Conservation (phyloP, 164 flowering plant species). For the Dillenia suffruticosa region DNA sequence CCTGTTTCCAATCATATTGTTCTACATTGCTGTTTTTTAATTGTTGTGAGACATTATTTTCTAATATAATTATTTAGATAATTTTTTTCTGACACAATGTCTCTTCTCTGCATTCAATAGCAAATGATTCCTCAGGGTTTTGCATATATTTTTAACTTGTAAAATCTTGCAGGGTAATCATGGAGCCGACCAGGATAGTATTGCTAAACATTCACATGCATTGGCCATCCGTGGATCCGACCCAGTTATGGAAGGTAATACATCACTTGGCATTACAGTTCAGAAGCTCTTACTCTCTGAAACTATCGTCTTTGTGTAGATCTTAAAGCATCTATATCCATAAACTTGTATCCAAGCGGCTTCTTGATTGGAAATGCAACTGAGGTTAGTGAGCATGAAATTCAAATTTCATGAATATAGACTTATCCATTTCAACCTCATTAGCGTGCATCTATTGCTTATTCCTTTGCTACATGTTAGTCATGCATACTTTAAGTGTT, state of each 20-base stretch:
- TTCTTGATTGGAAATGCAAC: conserved; percentile 16
- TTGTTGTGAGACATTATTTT: too few species aligned
- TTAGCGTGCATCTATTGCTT: background rate
- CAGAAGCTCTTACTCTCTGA: background rate
- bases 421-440: too few species aligned
- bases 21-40: too few species aligned
- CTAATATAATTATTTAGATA: too few species aligned
- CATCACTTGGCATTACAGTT: background rate
- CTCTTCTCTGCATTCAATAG: too few species aligned
- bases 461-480: background rate
- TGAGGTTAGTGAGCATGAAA: conserved; percentile 14
- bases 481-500: conserved; percentile 4
- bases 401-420: background rate
- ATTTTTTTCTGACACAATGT: too few species aligned
- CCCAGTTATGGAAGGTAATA: conserved; percentile 18
- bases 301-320: conserved; percentile 8
- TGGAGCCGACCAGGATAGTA: background rate
- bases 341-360: conserved; percentile 16
- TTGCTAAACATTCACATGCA: conserved; percentile 5
- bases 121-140: too few species aligned
- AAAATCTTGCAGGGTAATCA: conserved; percentile 11
- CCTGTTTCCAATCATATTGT: too few species aligned
- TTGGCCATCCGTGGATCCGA: conserved; percentile 1
- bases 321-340: conserved; percentile 16
- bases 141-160: too few species aligned